A percentile compares a stretch with the other conserved stretches of the same genome.
Conservation (phyloP, 257 asterid species). For the Gardenia jasminoides region DNA sequence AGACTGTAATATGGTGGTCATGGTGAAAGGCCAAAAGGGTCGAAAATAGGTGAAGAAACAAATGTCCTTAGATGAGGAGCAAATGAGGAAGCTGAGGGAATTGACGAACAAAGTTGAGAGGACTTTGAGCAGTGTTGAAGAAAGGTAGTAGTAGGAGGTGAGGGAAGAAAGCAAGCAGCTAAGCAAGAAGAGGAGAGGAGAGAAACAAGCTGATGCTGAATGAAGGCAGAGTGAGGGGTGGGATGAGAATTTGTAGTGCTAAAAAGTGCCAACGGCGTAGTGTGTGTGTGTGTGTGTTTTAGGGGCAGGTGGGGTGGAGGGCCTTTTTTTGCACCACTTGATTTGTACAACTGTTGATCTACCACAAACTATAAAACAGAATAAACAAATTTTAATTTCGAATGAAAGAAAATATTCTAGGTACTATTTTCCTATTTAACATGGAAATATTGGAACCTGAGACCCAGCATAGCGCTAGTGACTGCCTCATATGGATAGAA, state of each 20-base stretch:
- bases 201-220: constrained; percentile 37
- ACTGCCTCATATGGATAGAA: constrained; percentile 1
- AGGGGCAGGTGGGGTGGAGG: constrained; percentile 3
- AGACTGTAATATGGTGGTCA: constrained; percentile 54
- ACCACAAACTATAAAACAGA: constrained; percentile 21
- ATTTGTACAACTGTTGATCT: constrained; percentile 31
- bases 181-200: constrained; percentile 18
- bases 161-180: constrained; percentile 8
- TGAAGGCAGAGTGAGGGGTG: constrained; percentile 53
- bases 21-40: constrained; percentile 17
- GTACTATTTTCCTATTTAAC: not conserved
- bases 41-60: not conserved
- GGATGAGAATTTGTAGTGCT: constrained; percentile 70
- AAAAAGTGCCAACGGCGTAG: constrained; percentile 37
- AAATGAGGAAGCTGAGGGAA: not conserved
- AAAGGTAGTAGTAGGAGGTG: not conserved
- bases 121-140: not conserved
- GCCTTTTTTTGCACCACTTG: constrained; percentile 58
- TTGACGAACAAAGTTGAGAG: not conserved
- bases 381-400: constrained; percentile 1
- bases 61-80: not conserved
- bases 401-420: constrained; percentile 15
- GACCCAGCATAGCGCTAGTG: not conserved
- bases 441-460: not conserved
- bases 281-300: constrained; percentile 19